These are phyloP conservation scores for Hypholoma fasciculare DNA, from an alignment of 768 basidiomycete species.

Conservation along the genomic window DNA sequence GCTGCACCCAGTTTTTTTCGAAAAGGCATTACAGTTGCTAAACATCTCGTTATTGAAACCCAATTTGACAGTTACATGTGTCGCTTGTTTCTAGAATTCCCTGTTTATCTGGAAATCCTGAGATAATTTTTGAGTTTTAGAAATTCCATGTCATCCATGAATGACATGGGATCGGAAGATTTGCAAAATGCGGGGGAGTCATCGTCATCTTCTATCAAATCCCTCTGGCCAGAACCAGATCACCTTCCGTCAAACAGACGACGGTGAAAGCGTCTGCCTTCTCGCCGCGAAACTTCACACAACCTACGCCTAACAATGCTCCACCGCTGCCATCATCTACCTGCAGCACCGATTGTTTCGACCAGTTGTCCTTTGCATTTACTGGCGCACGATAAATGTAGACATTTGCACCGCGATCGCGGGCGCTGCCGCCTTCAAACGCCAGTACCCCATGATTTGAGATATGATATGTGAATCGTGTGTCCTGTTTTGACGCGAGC, in stretches of 20 bases:
- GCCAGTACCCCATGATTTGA: constrained; percentile 61
- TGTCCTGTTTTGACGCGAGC: constrained; percentile 88
- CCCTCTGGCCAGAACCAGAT: constrained; percentile 60
- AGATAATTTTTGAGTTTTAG: no score
- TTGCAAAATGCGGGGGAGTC: background rate
- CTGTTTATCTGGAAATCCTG: no score
- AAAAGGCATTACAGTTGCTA: no score
- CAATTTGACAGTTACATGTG: no score
- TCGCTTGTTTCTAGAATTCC: no score
- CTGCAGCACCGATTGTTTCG: constrained; percentile 81
- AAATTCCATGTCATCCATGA: no score
- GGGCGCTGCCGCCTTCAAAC: constrained; percentile 72
- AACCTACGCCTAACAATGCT: constrained; percentile 75
- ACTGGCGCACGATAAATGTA: constrained; percentile 76
- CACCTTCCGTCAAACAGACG: constrained; percentile 75
- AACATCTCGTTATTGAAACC: no score
- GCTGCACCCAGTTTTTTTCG: no score
- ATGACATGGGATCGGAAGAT: no score
- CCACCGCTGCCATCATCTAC: constrained; percentile 72
- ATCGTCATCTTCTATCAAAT: constrained; percentile 9
- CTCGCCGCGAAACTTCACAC: constrained; percentile 33
- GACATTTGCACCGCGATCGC: constrained; percentile 74
- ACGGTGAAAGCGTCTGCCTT: constrained; percentile 41
- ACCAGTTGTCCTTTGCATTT: constrained; percentile 50
- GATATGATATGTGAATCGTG: constrained; percentile 82